phyloP scores from a whole-genome alignment of 2,329 filamentous ascomycete genomes.

The Plectosphaerella plurivora region DNA sequence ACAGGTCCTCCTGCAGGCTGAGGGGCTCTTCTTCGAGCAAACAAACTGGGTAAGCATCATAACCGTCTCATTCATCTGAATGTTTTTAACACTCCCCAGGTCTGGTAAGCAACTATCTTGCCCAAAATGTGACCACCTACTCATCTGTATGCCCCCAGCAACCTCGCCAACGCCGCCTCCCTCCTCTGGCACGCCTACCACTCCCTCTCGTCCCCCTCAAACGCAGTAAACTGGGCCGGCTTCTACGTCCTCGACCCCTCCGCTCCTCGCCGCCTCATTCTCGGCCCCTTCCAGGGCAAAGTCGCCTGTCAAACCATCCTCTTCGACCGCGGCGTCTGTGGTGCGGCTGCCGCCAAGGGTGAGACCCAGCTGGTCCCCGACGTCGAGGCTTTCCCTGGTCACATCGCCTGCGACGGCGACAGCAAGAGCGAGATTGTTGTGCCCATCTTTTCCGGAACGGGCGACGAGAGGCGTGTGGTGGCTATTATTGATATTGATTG shows the following conservation, averaged over 20 bases:
- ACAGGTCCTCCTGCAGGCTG: conserved; percentile 68
- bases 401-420: conserved; percentile 76
- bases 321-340: conserved; percentile 73
- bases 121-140: not conserved
- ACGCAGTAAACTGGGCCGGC: conserved; percentile 73
- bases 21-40: conserved; percentile 66
- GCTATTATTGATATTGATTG: conserved; percentile 82
- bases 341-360: conserved; percentile 56
- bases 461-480: conserved; percentile 40
- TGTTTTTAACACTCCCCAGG: conserved; percentile 18
- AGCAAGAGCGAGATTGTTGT: conserved; percentile 80
- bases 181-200: conserved; percentile 78
- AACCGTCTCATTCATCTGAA: not conserved
- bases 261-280: conserved; percentile 53
- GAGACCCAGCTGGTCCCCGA: conserved; percentile 65
- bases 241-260: conserved; percentile 66
- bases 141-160: conserved; percentile 40
- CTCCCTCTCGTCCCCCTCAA: conserved; percentile 62
- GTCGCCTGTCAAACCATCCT: conserved; percentile 74
- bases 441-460: conserved; percentile 48
- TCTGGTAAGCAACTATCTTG: conserved; percentile 27
- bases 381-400: conserved; percentile 71
- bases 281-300: conserved; percentile 78
- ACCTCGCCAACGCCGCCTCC: conserved; percentile 70
- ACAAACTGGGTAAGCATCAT: conserved; percentile 66